Percentiles rank a stretch among this genome's conserved stretches.
These are phyloP conservation scores for Cyclotella sp. DNA, from an alignment of 108 stramenopile genomes.

Conservation along the genomic window DNA sequence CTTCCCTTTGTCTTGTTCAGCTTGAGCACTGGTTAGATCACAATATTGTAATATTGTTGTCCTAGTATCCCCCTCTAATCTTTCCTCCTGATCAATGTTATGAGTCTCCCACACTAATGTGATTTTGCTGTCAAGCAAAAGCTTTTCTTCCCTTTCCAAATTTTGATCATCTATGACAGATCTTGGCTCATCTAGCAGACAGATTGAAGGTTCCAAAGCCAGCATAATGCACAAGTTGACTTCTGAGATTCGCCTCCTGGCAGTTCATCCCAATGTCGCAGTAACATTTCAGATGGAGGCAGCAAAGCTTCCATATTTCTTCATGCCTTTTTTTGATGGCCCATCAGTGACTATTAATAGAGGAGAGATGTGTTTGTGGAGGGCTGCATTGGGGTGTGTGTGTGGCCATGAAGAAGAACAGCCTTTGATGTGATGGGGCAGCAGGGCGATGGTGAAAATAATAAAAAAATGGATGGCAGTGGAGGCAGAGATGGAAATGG, in stretches of 20 bases:
- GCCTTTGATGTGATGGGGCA: no score
- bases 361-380: no score
- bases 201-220: conserved; percentile 51
- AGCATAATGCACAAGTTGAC: conserved; percentile 67
- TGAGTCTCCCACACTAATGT: conserved; percentile 60
- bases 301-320: background rate
- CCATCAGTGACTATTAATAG: no score
- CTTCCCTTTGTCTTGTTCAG: background rate
- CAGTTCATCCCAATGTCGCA: conserved; percentile 62
- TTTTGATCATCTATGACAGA: conserved; percentile 62
- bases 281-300: conserved; percentile 4
- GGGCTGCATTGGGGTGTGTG: no score
- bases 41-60: background rate
- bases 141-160: conserved; percentile 53
- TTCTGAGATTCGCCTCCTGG: conserved; percentile 82
- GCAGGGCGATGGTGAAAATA: no score
- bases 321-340: background rate
- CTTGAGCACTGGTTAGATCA: background rate
- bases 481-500: no score
- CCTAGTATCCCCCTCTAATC: conserved; percentile 5
- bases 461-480: no score
- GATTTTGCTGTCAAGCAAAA: conserved; percentile 28
- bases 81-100: conserved; percentile 50
- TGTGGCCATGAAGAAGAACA: no score
- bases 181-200: conserved; percentile 78